These are phyloP conservation scores for Pythium phragmitis DNA, from an alignment of 352 stramenopile genomes.

Conservation along the genomic window DNA sequence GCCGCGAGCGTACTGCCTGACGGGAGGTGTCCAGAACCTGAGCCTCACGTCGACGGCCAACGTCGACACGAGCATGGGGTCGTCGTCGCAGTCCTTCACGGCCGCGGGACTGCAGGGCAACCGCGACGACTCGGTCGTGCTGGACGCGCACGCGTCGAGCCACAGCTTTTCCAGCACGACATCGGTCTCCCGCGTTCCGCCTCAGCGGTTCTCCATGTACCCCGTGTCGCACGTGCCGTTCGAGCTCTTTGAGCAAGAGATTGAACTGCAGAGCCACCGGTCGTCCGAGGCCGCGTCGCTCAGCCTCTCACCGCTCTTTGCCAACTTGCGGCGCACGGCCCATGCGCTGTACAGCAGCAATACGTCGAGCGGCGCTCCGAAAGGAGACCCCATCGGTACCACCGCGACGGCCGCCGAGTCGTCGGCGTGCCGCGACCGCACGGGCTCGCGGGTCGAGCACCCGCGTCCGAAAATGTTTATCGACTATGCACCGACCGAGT, in stretches of 20 bases:
- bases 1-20: slow-evolving; percentile 51
- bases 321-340: slow-evolving; percentile 45
- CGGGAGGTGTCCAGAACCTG: slow-evolving; percentile 1
- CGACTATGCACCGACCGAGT: slow-evolving; percentile 70
- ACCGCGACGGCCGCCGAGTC: not conserved
- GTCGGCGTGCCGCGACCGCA: not conserved
- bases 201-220: slow-evolving; percentile 54
- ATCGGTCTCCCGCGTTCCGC: not conserved
- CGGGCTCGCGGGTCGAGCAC: slow-evolving; percentile 30
- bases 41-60: slow-evolving; percentile 7
- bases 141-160: not conserved
- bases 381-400: slow-evolving; percentile 25
- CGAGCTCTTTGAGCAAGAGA: slow-evolving; percentile 75
- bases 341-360: slow-evolving; percentile 33
- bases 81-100: not conserved
- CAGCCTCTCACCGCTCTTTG: slow-evolving; percentile 41
- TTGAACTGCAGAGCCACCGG: slow-evolving; percentile 58
- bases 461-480: slow-evolving; percentile 74
- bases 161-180: slow-evolving; percentile 14
- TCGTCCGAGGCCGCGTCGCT: slow-evolving; percentile 31
- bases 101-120: not conserved
- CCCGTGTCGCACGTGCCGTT: slow-evolving; percentile 74
- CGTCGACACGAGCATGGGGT: slow-evolving; percentile 7
- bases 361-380: slow-evolving; percentile 15
- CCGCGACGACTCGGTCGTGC: slow-evolving; percentile 5